Evolutionary conservation across 805 yeast species (phyloP), one percentile per base, ranked within the genome.

Genomic region (Saccharomycopsis microspora): DNA sequence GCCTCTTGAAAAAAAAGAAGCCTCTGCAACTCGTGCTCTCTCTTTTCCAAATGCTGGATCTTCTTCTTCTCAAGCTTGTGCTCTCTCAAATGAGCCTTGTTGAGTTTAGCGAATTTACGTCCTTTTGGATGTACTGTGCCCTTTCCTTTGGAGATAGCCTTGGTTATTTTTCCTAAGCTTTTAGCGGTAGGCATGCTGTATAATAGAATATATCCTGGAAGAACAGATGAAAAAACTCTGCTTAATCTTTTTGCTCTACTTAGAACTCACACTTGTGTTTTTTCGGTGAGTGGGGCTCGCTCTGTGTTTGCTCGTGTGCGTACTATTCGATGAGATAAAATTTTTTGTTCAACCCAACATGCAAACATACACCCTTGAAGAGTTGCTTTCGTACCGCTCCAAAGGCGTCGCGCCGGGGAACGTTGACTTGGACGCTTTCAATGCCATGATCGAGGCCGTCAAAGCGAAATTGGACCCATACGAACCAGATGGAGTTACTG

Each of bases 31-130:
- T 80, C 86, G 50, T 74, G 71, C 44, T 76, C 74, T 58, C 75
- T 79, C 54, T 76, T 76, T 50, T 79, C 82, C 33, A 72, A 63
- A 56, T 76, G 77, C 44, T 70, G 71, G 28, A 70, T 62, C 59
- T 83, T 85, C 60, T 74, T 77, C 44, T 70, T 69, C 36, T 70
- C 74, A 45, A 90, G 64, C 61, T 84, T 85, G 44, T 71, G 72
- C 54, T 89, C 94, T 63, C 98, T 75, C 41, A 87, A 65, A 1
- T 95, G 78, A n/a, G 97, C 97, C 54, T 93, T 71, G 48, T 81
- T 81, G 45, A 90, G 67, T 60, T 83, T 86, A 63, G 82, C 82
- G 63, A 87, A 83, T 63, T 88, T 90, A 46, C 96, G 75, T 6
- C 97, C 96, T 58, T 81, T 82, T 28, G 95, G 93, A 61, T 90